Evolutionary conservation across 345 rosid species (phyloP), one percentile per base, ranked within the genome.

Genomic region (Leavenworthia alabamica): DNA sequence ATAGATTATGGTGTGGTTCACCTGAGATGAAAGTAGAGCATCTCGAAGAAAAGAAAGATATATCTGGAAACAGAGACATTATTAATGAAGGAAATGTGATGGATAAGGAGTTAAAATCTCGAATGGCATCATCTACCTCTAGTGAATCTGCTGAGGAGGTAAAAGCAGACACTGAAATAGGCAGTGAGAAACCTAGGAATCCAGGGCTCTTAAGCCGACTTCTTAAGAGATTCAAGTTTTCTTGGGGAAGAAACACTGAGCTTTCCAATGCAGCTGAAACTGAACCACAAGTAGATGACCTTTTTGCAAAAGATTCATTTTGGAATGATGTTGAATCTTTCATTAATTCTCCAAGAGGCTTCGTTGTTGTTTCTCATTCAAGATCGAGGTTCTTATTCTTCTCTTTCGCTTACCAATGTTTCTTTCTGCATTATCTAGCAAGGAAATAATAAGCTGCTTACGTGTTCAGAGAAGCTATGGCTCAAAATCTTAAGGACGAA

Each of bases 241-340:
- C 70, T 63, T 15, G 71, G 80, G 60, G 77, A 46, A 56, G 74
- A 48, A 27, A 12, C 28, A 17, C 68, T 65, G 59, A 48, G 29
- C 33, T 33, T 27, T 23, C 56, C 62, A 71, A 75, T 57, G 81
- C 52, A 66, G 67, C 72, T 40, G 68, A 29, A 64, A 53, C 28
- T 51, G 45, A 48, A 73, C 23, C 65, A 60, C 53, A 68, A 37
- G 48, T 11, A 14, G 12, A 46, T 55, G 73, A 72, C 37, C 5
- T 67, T 15, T 83, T 86, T 73, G 66, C 63, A 1, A 50, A 69
- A 40, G 75, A 78, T 66, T 71, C 74, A 6, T 79, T 83, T 59
- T 82, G 96, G 97, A 64, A 59, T 8, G 82, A 80, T 13, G 35
- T 86, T 75, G 82, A 83, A 57, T 74, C 79, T 56, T 89, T 82